Evolutionary conservation across 1,284 basidiomycete species (phyloP), one percentile per base, ranked within the genome.

Genomic region (Ganoderma meredithae): DNA sequence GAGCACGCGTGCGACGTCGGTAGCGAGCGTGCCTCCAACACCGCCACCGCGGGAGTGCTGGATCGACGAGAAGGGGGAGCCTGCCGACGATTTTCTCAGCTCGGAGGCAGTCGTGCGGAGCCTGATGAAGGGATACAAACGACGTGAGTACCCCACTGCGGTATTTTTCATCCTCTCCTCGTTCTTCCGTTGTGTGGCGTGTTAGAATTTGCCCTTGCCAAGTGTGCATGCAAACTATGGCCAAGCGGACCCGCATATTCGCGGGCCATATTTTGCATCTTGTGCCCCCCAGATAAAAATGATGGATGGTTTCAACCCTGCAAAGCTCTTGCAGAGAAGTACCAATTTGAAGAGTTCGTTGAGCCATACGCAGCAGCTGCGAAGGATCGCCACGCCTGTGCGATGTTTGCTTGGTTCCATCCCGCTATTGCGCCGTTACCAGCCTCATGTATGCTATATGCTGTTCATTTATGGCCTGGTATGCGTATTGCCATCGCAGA

Each of bases 71-170:
- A 81, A 86, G 66, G 89, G 87, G 0, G 78, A 79, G 39, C 85
- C 87, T 0, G 86, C 86, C 1, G 77, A 81, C 1, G 79, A 75
- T 1, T 84, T 90, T 72, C 77, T 88, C 52, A 91, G 87, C 76
- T 90, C 88, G 27, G 89, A 90, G 74, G 78, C 79, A 27, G 89
- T 90, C 5, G 88, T 93, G 19, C 81, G 80, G 72, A 76, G 79
- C 44, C 79, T 92, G 1, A 84, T 88, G 79, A 89, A 87, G 74
- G 84, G 84, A 22, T 39, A 1, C 92, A 93, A 74, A 91, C 88
- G 79, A 77, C 90, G 92, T 93, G 71, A 74, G 90, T 84, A 19
- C 43, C 25, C 10, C 19, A 13, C 55, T 60, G 52, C 40, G 47
- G 36, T 43, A 39, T 31, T 22, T 43, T 63, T 19, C 27, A 31